A percentile compares a stretch with the other conserved stretches of the same genome.
Conservation (phyloP, 257 asterid species). For the Solanum peruvianum region DNA sequence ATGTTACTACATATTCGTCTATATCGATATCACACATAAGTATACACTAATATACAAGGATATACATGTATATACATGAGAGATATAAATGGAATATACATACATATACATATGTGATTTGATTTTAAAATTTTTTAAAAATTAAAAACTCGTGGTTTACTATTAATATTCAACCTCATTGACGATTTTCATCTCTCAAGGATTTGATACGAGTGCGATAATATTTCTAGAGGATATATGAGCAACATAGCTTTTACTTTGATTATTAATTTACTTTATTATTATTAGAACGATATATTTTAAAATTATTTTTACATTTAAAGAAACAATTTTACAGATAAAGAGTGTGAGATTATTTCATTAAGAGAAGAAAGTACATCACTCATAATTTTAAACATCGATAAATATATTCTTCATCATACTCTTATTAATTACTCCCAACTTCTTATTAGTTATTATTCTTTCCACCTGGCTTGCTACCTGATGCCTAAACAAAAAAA, state of each 20-base stretch:
- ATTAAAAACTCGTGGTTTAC: neutral
- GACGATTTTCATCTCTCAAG: neutral
- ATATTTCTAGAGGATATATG: neutral
- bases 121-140: neutral
- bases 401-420: neutral
- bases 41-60: neutral
- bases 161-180: neutral
- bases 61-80: neutral
- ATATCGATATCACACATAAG: neutral
- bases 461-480: neutral
- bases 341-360: neutral
- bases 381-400: neutral
- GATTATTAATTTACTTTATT: neutral
- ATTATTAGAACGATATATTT: neutral
- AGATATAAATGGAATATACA: neutral
- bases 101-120: neutral
- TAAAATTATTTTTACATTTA: neutral
- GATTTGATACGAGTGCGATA: neutral
- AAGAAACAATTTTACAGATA: neutral
- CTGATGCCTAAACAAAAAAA: neutral
- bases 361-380: neutral
- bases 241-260: neutral
- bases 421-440: neutral
- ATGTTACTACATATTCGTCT: neutral
- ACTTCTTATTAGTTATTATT: conserved; percentile 10